phyloP scores from a whole-genome alignment of 129 eudicot species.

The Oenanthe sinensis region DNA sequence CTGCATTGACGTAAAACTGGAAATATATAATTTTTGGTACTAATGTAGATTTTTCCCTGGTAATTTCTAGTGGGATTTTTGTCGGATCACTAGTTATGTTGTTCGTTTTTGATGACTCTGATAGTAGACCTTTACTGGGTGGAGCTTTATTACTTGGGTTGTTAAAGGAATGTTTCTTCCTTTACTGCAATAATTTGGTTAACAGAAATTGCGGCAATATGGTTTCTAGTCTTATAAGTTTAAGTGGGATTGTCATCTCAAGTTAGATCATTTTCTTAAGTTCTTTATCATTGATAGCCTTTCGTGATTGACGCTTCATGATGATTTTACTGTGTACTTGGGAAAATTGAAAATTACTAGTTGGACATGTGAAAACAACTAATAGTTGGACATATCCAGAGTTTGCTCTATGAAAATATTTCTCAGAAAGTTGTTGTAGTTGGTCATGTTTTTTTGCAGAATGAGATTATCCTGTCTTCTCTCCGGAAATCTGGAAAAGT shows the following conservation, averaged over 20 bases:
- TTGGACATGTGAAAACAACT: too few relatives aligned
- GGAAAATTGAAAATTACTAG: neutral
- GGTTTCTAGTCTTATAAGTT: neutral
- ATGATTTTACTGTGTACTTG: neutral
- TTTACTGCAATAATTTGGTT: neutral
- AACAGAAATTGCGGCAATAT: neutral
- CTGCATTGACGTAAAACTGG: neutral
- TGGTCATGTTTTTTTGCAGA: constrained; percentile 33
- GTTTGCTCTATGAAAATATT: neutral
- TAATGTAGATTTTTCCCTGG: neutral
- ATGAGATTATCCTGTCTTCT: constrained; percentile 75
- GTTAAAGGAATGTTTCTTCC: neutral
- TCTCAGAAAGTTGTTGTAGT: too few relatives aligned
- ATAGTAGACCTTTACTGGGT: neutral
- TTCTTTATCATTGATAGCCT: too few relatives aligned
- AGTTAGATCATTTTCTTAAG: neutral
- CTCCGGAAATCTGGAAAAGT: constrained; percentile 78
- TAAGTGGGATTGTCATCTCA: neutral
- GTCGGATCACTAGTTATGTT: neutral
- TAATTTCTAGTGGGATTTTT: neutral
- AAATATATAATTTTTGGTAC: neutral
- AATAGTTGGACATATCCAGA: too few relatives aligned
- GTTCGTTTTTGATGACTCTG: neutral
- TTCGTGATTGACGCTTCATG: neutral
- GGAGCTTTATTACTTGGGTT: neutral